A percentile compares a stretch with the other conserved stretches of the same genome.
These are phyloP conservation scores for Chaetothyriales sp. DNA, from an alignment of 2,329 filamentous ascomycete genomes.

Conservation along the genomic window DNA sequence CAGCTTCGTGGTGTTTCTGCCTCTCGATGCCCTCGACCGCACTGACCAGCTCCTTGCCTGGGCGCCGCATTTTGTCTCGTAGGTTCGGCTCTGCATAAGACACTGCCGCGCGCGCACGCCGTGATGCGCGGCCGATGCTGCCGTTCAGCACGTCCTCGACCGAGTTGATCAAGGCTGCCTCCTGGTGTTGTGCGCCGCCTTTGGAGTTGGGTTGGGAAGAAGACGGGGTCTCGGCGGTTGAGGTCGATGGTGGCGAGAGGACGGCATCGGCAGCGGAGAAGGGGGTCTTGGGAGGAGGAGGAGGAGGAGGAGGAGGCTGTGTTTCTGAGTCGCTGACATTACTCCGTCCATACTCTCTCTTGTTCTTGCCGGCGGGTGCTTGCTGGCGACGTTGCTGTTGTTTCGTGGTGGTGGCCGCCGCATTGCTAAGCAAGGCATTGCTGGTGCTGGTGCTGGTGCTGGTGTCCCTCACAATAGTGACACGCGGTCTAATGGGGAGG, in stretches of 20 bases:
- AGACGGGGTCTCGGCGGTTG: conserved; percentile 14
- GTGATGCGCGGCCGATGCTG: conserved; percentile 46
- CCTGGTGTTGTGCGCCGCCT: conserved; percentile 2
- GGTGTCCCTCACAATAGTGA: neutral
- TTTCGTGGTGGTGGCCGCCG: neutral
- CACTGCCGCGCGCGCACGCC: conserved; percentile 51
- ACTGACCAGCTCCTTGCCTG: conserved; percentile 60
- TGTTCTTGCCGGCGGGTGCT: neutral
- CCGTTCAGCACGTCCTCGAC: conserved; percentile 20
- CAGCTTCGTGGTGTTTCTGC: conserved; percentile 33
- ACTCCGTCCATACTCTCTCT: neutral
- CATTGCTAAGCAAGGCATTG: neutral
- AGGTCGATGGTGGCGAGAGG: conserved; percentile 10
- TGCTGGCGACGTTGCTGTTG: neutral
- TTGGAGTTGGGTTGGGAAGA: conserved; percentile 3
- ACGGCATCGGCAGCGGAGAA: conserved; percentile 7
- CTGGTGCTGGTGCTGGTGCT: neutral
- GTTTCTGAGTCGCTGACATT: neutral
- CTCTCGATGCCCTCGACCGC: conserved; percentile 46
- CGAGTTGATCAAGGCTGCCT: conserved; percentile 14
- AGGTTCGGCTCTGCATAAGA: conserved; percentile 75
- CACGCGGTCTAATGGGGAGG: neutral
- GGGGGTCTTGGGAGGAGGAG: conserved; percentile 16
- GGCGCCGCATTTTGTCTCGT: conserved; percentile 68
- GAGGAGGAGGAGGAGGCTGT: too few species aligned